Conservation (phyloP, 441 rosid genomes). For the Populus hybrid region DNA sequence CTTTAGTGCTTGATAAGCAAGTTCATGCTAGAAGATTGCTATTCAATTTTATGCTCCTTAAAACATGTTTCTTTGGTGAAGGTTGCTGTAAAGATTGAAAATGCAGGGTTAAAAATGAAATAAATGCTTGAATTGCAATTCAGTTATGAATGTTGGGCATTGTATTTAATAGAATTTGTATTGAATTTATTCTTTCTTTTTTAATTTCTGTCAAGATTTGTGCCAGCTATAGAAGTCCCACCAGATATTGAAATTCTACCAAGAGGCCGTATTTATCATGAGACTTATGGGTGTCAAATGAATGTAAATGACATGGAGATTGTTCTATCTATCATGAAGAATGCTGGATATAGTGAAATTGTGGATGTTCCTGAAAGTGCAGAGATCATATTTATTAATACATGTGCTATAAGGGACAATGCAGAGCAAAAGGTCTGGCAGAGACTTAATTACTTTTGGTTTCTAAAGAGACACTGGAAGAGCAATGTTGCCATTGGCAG, state of each 20-base stretch:
- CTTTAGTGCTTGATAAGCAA: too few species aligned
- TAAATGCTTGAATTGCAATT: not conserved
- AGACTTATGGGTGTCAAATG: conserved; percentile 97
- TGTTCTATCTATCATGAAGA: conserved; percentile 84
- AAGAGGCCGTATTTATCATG: conserved; percentile 81
- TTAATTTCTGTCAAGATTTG: conserved; percentile 33
- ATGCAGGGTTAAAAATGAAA: not conserved
- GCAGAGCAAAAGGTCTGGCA: conserved; percentile 98
- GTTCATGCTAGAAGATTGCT: not conserved
- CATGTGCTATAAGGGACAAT: conserved; percentile 89
- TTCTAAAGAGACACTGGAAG: conserved; percentile 88
- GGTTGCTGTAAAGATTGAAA: not conserved
- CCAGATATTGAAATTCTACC: conserved; percentile 32
- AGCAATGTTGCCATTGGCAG: conserved; percentile 68
- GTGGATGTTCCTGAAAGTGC: conserved; percentile 82
- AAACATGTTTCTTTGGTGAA: not conserved
- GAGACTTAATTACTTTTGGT: conserved; percentile 95
- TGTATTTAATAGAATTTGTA: not conserved
- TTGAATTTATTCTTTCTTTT: not conserved
- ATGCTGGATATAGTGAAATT: conserved; percentile 66
- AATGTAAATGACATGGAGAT: conserved; percentile 95
- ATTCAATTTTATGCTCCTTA: not conserved
- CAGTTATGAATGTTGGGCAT: not conserved
- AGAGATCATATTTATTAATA: conserved; percentile 82
- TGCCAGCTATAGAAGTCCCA: conserved; percentile 28